phyloP scores from a whole-genome alignment of 768 basidiomycete species.

The Suillus alpinus region DNA sequence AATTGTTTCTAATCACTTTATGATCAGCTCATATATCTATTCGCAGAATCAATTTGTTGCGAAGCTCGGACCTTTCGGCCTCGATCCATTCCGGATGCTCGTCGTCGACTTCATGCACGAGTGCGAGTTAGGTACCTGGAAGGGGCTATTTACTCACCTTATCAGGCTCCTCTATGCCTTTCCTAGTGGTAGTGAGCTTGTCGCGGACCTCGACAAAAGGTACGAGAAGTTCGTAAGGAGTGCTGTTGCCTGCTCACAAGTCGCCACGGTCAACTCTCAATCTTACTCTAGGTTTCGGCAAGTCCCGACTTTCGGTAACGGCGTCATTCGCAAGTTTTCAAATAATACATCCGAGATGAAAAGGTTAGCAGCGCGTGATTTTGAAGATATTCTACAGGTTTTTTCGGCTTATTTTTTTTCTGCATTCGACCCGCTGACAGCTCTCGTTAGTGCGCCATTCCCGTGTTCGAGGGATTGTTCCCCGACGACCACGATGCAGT shows the following conservation, averaged over 20 bases:
- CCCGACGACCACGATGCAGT: slow-evolving; percentile 19
- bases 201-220: background rate
- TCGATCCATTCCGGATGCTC: slow-evolving; percentile 25
- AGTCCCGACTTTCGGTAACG: background rate
- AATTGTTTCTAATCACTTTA: background rate
- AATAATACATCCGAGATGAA: background rate
- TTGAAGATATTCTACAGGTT: slow-evolving; percentile 4
- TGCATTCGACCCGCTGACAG: background rate
- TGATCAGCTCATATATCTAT: background rate
- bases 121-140: slow-evolving; percentile 38
- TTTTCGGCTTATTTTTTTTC: background rate
- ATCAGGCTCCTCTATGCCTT: slow-evolving; percentile 24
- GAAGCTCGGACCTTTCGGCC: slow-evolving; percentile 11
- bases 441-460: slow-evolving; percentile 29
- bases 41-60: slow-evolving; percentile 31
- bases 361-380: background rate
- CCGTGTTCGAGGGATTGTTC: slow-evolving; percentile 37
- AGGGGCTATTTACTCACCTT: slow-evolving; percentile 32
- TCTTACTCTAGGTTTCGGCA: background rate
- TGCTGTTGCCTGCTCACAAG: slow-evolving; percentile 10
- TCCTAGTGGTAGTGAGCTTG: background rate
- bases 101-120: slow-evolving; percentile 37
- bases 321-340: background rate
- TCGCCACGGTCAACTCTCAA: slow-evolving; percentile 1
- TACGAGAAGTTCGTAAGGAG: background rate